phyloP scores from a whole-genome alignment of 2,329 filamentous ascomycete species.

The Penicillium psychrosexuale region DNA sequence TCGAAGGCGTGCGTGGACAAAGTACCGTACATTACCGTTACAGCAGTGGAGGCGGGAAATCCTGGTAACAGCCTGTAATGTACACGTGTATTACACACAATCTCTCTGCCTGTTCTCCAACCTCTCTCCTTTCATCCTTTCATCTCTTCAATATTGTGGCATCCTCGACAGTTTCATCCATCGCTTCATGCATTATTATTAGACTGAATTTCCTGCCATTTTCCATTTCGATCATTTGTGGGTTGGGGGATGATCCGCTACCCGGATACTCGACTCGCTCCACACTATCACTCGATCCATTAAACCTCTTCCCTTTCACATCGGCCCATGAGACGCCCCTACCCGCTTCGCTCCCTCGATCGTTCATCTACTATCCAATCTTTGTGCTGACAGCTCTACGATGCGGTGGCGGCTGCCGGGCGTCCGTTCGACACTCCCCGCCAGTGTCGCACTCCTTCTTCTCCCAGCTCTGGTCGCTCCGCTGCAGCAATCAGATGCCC shows the following conservation, averaged over 20 bases:
- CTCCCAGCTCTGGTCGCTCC: conserved; percentile 62
- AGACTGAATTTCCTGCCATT: neutral
- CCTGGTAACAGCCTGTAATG: conserved; percentile 5
- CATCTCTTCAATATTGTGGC: conserved; percentile 1
- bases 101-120: conserved; percentile 1
- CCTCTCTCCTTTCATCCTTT: neutral
- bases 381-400: conserved; percentile 41
- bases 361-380: neutral
- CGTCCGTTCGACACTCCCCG: conserved; percentile 53
- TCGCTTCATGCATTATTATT: neutral
- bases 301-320: neutral
- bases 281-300: conserved; percentile 13
- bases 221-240: neutral
- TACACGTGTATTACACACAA: conserved; percentile 22
- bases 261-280: conserved; percentile 21
- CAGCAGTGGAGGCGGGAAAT: neutral
- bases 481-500: conserved; percentile 54
- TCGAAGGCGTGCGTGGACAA: conserved; percentile 1
- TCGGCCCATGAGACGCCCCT: conserved; percentile 10
- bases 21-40: neutral
- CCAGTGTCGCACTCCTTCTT: conserved; percentile 59
- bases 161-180: conserved; percentile 1
- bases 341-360: neutral
- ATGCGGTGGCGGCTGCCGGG: conserved; percentile 66
- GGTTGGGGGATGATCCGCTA: conserved; percentile 25